Base-by-base conservation (phyloP, 345 rosid genomes). In the Mangifera indica region DNA sequence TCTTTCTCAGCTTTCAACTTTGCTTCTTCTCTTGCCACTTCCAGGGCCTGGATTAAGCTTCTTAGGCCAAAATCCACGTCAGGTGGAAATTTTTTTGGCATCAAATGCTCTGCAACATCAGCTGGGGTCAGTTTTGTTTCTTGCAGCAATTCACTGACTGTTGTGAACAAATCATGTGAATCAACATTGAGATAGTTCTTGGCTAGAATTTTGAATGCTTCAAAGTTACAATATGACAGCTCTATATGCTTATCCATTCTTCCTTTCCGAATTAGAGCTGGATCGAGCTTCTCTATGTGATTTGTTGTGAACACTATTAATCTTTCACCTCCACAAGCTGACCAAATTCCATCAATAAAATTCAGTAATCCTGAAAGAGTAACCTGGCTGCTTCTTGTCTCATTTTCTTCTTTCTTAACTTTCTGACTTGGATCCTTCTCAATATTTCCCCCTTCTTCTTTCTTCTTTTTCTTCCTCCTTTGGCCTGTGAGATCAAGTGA, bases 191-290 rank as follows among this genome's bases (percentile, higher is more conserved):
- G 44, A 42, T 83, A 81, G 52, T 81, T 83, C 72, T 61, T 83
- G 0, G 80, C 83, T 1, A 84, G 72, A 22, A 74, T 73, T 52
- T 78, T 81, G 61, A 84, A 81, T 21, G 83, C 81, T 24, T 76
- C 82, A 40, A 76, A 80, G 71, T 72, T 45, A 34, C 86, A 83
- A 15, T 80, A 80, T 0, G 80, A 73, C 77, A 83, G 7, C 20
- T 78, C 79, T 20, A 83, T 83, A 37, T 65, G 82, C 58, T 67
- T 80, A 32, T 83, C 86, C 86, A 83, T 83, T 37, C 84, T 70
- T 7, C 82, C 86, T 60, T 58, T 75, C 14, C 86, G 49, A 14
- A 83, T 83, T 3, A 83, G 60, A 22, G 84, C 86, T 0, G 84
- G 82, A 72, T 83, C 84, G 24, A 80, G 84, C 58, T 83, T 78